Conservation (phyloP, 306 rosid genomes). For the Cotoneaster glaucophyllus region DNA sequence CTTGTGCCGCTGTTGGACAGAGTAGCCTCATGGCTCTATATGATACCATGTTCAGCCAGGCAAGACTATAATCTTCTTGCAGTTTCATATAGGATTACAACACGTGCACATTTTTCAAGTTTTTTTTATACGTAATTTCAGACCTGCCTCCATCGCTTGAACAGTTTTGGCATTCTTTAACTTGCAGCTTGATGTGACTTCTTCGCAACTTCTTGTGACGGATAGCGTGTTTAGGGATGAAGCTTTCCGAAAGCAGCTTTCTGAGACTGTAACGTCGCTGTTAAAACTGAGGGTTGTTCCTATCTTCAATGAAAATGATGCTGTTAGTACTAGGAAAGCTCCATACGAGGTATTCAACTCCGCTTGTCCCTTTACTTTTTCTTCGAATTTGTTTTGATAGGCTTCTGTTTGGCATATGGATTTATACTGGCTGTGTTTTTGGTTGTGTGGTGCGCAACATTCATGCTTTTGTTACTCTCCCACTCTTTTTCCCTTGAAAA, state of each 20-base stretch:
- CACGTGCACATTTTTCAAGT: background rate
- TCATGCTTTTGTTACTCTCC: background rate
- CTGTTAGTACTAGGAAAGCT: slow-evolving; percentile 82
- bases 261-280: slow-evolving; percentile 67
- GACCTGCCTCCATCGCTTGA: background rate
- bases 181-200: slow-evolving; percentile 86
- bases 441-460: background rate
- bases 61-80: slow-evolving; percentile 1
- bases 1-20: slow-evolving; percentile 94
- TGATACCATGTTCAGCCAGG: slow-evolving; percentile 91
- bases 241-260: slow-evolving; percentile 65
- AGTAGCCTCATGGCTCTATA: slow-evolving; percentile 96
- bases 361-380: background rate
- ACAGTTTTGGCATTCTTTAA: background rate
- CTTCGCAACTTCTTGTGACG: slow-evolving; percentile 91
- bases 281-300: slow-evolving; percentile 66
- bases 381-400: background rate
- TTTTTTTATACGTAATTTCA: background rate
- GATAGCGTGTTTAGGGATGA: slow-evolving; percentile 60
- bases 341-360: slow-evolving; percentile 59
- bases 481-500: background rate
- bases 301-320: slow-evolving; percentile 89
- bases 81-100: background rate
- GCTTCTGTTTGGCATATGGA: background rate
- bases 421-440: background rate